Base-by-base conservation (phyloP, 2,329 filamentous ascomycete species). In the Fusarium mexicanum region DNA sequence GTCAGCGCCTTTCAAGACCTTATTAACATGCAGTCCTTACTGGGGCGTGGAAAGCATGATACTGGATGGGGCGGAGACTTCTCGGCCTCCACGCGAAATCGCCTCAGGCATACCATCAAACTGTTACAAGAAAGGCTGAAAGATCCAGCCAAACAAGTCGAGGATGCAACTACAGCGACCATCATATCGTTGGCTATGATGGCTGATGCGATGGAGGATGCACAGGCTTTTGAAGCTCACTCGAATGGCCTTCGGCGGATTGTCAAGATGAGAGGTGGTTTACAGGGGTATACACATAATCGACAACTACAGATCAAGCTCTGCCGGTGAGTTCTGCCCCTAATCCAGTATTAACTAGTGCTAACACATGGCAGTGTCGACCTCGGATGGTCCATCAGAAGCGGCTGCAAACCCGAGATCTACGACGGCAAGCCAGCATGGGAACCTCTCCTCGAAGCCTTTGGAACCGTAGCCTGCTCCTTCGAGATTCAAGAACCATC, bases 221-320 rank as follows among this genome's bases (percentile, higher is more conserved):
- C 24, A 0, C 55, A 57, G n/a, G 76, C 71, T 13, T 72, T 72
- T 40, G 55, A 74, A 20, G 72, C 71, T 1, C 78, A 79, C 33
- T 67, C 79, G 0, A 71, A 71, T 17, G 79, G 77, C 0, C 31
- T 81, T 20, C 64, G 71, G 9, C 57, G 75, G 16, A 79, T 81
- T 8, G 75, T 81, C 1, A 54, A 67, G 13, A 59, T 81, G 53
- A 72, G 77, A 9, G 80, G 80, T 24, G 80, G 79, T 2, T 16
- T 81, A 1, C 60, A 71, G 9, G 72, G 33, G 1, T 79, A 80
- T 13, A 55, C 50, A 3, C 54, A 76, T 16, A 81, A 81, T 8
- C 58, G 69, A 0, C 75, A 80, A 35, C 35, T 81, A 5, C 73
- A 79, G 33, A 69, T 78, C 33, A 81, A 81, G 26, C 69, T 81